Evolutionary conservation across 2,329 filamentous ascomycete species (phyloP).

Genomic region (Diaporthe longicolla): DNA sequence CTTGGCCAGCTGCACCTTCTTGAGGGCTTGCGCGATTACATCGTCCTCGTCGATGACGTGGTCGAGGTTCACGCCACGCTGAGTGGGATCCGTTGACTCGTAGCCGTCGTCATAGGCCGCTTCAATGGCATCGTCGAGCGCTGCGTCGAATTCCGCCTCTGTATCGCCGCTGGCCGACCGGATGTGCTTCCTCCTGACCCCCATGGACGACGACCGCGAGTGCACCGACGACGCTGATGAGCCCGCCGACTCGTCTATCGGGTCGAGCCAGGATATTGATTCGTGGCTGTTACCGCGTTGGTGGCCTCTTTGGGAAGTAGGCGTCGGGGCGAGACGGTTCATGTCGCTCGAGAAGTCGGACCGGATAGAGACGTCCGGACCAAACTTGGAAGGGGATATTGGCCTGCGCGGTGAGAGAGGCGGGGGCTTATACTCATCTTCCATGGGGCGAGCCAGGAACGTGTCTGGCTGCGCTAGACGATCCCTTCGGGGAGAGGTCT

Average conservation of each 20-base stretch:
- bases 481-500: conserved; percentile 59
- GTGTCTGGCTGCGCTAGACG: conserved; percentile 50
- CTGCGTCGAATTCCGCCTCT: conserved; percentile 93
- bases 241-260: conserved; percentile 89
- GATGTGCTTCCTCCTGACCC: conserved; percentile 78
- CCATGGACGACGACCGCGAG: conserved; percentile 81
- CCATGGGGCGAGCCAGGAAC: conserved; percentile 64
- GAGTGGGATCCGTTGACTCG: conserved; percentile 64
- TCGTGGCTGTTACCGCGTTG: conserved; percentile 78
- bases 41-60: conserved; percentile 53
- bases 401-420: conserved; percentile 78
- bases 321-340: conserved; percentile 47
- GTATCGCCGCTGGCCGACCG: conserved; percentile 79
- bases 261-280: conserved; percentile 93
- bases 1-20: conserved; percentile 81
- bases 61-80: conserved; percentile 5
- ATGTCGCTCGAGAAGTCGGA: conserved; percentile 53
- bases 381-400: conserved; percentile 60
- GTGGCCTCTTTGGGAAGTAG: conserved; percentile 54
- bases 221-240: conserved; percentile 86
- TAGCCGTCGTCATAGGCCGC: conserved; percentile 95
- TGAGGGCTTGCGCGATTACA: conserved; percentile 68
- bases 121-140: conserved; percentile 94
- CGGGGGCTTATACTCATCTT: conserved; percentile 75
- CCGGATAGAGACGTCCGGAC: conserved; percentile 51